These are phyloP conservation scores for Sherardia arvensis DNA, from an alignment of 257 asterid species.

Conservation along the genomic window DNA sequence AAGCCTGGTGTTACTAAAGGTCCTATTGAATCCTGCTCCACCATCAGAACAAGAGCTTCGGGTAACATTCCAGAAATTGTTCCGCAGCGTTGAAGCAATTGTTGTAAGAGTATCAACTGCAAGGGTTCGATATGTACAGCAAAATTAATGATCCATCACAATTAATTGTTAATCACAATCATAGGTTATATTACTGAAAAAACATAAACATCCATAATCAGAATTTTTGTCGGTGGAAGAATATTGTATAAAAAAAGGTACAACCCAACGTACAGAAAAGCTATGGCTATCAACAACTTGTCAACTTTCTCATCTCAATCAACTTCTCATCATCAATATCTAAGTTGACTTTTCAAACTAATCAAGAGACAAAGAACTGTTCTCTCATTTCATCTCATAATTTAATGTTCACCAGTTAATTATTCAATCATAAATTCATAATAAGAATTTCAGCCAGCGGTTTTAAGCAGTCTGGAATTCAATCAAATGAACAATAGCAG, in stretches of 20 bases:
- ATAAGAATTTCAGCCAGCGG: too few relatives aligned
- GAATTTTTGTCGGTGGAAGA: not conserved
- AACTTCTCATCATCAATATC: not conserved
- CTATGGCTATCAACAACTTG: not conserved
- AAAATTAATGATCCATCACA: not conserved
- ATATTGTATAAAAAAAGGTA: not conserved
- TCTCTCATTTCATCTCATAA: not conserved
- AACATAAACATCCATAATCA: not conserved
- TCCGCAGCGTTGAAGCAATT: slow-evolving; percentile 50
- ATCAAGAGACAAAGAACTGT: not conserved
- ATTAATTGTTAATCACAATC: not conserved
- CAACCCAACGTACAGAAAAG: too few relatives aligned
- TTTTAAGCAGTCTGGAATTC: too few relatives aligned
- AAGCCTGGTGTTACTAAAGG: not conserved
- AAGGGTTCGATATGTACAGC: slow-evolving; percentile 7
- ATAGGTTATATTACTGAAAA: not conserved
- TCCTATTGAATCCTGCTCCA: slow-evolving; percentile 33
- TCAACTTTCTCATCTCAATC: not conserved
- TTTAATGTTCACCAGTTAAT: not conserved
- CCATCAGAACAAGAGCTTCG: slow-evolving; percentile 36
- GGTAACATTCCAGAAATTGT: slow-evolving; percentile 41
- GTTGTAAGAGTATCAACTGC: slow-evolving; percentile 53
- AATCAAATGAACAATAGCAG: not conserved
- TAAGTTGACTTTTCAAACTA: too few relatives aligned
- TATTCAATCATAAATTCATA: not conserved